Conservation (phyloP, 768 basidiomycete genomes). For the Austroboletus eburneus region DNA sequence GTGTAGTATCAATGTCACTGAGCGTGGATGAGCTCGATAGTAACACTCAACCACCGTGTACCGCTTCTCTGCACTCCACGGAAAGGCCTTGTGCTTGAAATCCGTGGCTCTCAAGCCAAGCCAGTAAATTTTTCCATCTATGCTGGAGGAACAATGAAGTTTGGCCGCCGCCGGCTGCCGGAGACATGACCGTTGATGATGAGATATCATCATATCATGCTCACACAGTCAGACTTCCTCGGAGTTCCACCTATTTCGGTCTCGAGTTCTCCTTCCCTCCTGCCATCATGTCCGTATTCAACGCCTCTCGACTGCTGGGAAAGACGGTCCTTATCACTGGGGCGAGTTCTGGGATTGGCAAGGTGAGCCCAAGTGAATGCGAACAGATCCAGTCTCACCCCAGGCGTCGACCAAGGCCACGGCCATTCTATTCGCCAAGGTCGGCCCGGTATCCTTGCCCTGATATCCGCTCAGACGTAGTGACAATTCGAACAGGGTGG, state of each 20-base stretch:
- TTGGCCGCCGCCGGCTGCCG: no score
- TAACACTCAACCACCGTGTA: constrained; percentile 49
- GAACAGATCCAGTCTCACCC: neutral
- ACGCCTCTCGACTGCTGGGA: constrained; percentile 70
- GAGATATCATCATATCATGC: neutral
- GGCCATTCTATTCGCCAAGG: constrained; percentile 86
- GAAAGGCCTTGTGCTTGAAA: constrained; percentile 41
- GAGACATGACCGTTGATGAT: no score
- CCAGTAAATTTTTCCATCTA: constrained; percentile 46
- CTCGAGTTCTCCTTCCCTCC: no score
- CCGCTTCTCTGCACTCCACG: constrained; percentile 49
- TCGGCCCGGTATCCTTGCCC: constrained; percentile 25
- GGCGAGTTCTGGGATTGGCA: constrained; percentile 86
- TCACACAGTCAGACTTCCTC: no score
- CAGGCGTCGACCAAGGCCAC: constrained; percentile 61
- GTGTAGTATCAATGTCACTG: constrained; percentile 5
- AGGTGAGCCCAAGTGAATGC: constrained; percentile 45
- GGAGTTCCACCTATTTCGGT: no score
- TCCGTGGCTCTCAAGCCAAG: constrained; percentile 50
- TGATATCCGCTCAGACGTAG: neutral
- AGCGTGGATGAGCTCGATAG: constrained; percentile 1
- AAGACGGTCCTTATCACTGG: constrained; percentile 89
- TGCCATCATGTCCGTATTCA: constrained; percentile 71
- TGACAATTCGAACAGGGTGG: constrained; percentile 52
- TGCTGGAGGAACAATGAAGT: constrained; percentile 4